Base-by-base conservation (phyloP, 2,329 filamentous ascomycete genomes). In the Biscogniauxia marginata region DNA sequence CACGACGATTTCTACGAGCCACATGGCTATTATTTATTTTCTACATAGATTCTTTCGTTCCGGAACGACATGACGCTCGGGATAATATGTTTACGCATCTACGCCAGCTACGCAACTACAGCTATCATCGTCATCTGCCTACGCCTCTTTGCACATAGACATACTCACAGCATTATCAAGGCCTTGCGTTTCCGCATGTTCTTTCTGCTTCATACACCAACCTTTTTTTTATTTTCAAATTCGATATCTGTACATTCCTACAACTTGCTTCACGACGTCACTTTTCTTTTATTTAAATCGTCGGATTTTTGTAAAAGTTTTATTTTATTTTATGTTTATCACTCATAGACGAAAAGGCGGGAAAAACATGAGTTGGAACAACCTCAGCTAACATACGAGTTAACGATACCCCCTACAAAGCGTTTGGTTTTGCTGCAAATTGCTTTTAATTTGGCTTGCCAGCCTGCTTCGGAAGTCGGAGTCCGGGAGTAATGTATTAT, bases 1-100 rank as follows among this genome's bases (percentile, higher is more conserved):
- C 23, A 50, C 44, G 30, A 50, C 34, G 49, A 50, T 8, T 22
- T 21, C 46, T 20, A 52, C 23, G 50, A 46, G 39, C 43, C 39
- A 52, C 22, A 21, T 7, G 50, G 20, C 43, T 34, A 24, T 25
- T 22, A 4, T 20, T 46, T 8, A 44, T 44, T 24, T 21, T 24
- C 25, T 8, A 49, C 34, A 51, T 51, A 51, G 49, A 51, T 18
- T 13, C 23, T 51, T 22, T 11, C 34, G 13, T 44, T 51, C 20
- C 46, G 46, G 21, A 49, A 24, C 46, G n/a, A 21, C 24, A 43
- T 25, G 18, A 34, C 23, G n/a, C 44, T 18, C 44, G 18, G 11
- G 23, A 49, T 30, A n/a, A 39, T 30, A 23, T 16, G 44, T 22
- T 46, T 22, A 46, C 43, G 16, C 20, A 46, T 46, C 5, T 46